These are phyloP conservation scores for Russula sp. DNA, from an alignment of 768 basidiomycete species.

Conservation along the genomic window DNA sequence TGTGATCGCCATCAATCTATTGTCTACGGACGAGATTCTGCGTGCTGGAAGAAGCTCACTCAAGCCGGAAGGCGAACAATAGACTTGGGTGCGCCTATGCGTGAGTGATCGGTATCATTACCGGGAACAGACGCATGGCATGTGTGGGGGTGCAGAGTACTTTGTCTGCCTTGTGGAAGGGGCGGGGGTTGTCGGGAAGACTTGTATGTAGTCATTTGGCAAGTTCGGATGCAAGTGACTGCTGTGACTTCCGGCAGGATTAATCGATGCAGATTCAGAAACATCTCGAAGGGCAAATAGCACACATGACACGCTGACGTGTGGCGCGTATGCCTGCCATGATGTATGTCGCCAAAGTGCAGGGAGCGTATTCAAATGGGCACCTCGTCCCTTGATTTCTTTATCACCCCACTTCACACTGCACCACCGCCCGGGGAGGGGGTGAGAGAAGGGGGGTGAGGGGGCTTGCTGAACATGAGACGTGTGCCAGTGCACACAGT, in stretches of 20 bases:
- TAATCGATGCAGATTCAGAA: conserved; percentile 1
- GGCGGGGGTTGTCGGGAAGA: not conserved
- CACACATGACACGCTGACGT: conserved; percentile 10
- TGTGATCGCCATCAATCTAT: conserved; percentile 89
- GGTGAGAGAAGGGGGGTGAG: not conserved
- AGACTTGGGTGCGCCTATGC: conserved; percentile 19
- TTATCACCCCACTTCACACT: conserved; percentile 6
- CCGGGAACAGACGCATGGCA: not conserved
- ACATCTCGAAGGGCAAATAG: not conserved
- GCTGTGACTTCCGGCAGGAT: not conserved
- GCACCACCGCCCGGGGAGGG: conserved; percentile 1
- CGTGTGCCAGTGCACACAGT: not conserved
- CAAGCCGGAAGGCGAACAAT: conserved; percentile 68
- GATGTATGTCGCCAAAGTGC: conserved; percentile 6
- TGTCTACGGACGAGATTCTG: conserved; percentile 95
- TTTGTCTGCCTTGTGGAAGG: not conserved
- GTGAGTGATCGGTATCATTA: conserved; percentile 1
- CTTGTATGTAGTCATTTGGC: conserved; percentile 9
- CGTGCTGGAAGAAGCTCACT: conserved; percentile 82
- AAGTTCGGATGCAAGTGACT: conserved; percentile 11
- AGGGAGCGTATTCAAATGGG: not conserved
- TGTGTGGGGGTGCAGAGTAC: not conserved
- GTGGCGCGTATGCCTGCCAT: not conserved
- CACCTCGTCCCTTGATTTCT: not conserved
- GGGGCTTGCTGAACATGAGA: not conserved